Percentiles rank a stretch among this genome's conserved stretches.
These are phyloP conservation scores for Edaphochlamys debaryana DNA, from an alignment of 139 green algal genomes.

Conservation along the genomic window DNA sequence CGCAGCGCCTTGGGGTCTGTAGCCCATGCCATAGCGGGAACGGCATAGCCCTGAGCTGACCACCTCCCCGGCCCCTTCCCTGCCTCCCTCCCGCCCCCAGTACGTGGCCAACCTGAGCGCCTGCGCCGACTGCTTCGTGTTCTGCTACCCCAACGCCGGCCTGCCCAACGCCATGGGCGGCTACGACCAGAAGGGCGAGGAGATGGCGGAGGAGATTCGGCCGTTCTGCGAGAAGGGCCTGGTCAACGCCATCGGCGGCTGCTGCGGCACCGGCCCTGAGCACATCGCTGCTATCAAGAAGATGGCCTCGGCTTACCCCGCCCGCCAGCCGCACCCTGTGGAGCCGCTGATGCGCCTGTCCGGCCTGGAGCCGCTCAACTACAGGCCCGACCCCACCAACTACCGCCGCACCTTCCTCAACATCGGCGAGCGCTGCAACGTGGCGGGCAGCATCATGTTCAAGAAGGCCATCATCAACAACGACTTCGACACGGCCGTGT, in stretches of 20 bases:
- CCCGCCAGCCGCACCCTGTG: slow-evolving; percentile 71
- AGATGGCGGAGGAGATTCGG: slow-evolving; percentile 96
- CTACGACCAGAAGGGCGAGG: no score
- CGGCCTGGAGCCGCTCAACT: slow-evolving; percentile 96
- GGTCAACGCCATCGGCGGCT: slow-evolving; percentile 96
- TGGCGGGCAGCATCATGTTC: slow-evolving; percentile 94
- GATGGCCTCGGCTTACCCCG: slow-evolving; percentile 74
- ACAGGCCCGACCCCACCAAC: slow-evolving; percentile 79
- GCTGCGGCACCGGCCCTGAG: slow-evolving; percentile 91
- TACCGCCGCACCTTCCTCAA: no score
- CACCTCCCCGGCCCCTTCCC: no score
- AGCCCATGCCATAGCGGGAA: no score
- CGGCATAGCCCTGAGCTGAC: no score
- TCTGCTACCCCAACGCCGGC: slow-evolving; percentile 98
- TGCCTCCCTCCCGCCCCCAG: no score
- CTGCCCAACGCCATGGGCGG: no score
- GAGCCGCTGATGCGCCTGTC: slow-evolving; percentile 87
- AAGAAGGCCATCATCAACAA: slow-evolving; percentile 97
- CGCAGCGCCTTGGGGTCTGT: no score
- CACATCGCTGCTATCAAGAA: slow-evolving; percentile 90
- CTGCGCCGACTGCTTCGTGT: slow-evolving; percentile 94
- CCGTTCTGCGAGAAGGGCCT: slow-evolving; percentile 91
- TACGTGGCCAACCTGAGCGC: slow-evolving; percentile 93
- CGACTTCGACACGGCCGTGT: slow-evolving; percentile 95
- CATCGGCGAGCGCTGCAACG: slow-evolving; percentile 99